Evolutionary conservation across 306 rosid species (phyloP).

Genomic region (Rosa chinensis): DNA sequence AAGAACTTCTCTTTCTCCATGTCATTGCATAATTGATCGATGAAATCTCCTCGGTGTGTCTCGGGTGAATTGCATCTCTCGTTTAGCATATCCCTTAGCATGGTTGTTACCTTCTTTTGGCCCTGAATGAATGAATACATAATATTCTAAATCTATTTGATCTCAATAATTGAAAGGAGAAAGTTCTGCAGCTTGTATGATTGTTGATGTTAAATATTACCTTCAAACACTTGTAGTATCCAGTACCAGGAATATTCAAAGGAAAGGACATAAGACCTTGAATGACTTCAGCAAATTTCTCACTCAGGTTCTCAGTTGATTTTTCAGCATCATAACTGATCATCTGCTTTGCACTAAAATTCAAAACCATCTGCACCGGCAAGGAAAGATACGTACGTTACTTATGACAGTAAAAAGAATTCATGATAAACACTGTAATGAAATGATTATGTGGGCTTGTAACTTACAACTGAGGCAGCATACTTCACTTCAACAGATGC

Average conservation of each 20-base stretch:
- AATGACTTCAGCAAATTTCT: conserved; percentile 23
- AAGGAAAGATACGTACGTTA: background rate
- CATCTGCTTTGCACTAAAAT: conserved; percentile 30
- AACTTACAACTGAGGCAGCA: conserved; percentile 16
- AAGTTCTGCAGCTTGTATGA: background rate
- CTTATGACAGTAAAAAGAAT: too few relatives aligned
- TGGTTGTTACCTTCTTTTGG: conserved; percentile 25
- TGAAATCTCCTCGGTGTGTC: conserved; percentile 22
- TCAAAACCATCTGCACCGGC: conserved; percentile 28
- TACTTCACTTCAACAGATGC: too few relatives aligned
- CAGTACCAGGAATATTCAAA: conserved; percentile 41
- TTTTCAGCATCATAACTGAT: conserved; percentile 36
- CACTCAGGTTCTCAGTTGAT: conserved; percentile 19
- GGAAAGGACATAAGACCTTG: conserved; percentile 43
- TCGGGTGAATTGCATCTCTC: conserved; percentile 26
- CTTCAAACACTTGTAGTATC: conserved; percentile 30
- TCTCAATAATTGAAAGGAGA: background rate
- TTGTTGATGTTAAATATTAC: conserved; percentile 6
- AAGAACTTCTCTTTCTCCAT: conserved; percentile 30
- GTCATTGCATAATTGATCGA: conserved; percentile 29
- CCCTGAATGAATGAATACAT: conserved; percentile 8
- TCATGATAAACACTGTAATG: too few relatives aligned
- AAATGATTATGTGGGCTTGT: background rate
- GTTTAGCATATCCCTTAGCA: conserved; percentile 25
- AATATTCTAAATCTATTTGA: background rate